These are phyloP conservation scores for Phtheirospermum japonicum DNA, from an alignment of 257 asterid genomes.

Conservation along the genomic window DNA sequence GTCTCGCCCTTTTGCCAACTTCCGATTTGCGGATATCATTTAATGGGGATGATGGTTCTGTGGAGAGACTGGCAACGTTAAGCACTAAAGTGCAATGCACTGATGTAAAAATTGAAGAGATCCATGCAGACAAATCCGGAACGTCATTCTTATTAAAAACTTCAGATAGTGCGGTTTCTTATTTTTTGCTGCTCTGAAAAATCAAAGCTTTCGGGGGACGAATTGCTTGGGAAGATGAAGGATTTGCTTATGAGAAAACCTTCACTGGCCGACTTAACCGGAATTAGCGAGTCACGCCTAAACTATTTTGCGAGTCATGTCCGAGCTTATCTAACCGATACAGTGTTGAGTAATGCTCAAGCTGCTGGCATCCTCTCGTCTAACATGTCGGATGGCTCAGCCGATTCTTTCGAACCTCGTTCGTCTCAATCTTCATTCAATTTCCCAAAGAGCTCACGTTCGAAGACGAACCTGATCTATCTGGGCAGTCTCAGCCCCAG, in stretches of 20 bases:
- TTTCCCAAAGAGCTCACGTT: conserved; percentile 42
- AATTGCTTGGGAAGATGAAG: conserved; percentile 80
- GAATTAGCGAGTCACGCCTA: conserved; percentile 78
- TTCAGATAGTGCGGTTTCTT: conserved; percentile 38
- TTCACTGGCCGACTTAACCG: conserved; percentile 74
- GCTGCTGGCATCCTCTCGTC: no score
- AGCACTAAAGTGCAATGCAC: no score
- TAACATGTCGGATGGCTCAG: conserved; percentile 34
- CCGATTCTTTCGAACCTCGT: conserved; percentile 39
- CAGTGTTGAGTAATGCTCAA: no score
- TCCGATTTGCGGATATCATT: no score
- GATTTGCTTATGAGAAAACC: conserved; percentile 76
- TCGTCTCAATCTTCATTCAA: conserved; percentile 43
- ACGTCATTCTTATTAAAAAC: no score
- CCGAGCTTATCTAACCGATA: no score
- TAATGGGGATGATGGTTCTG: no score
- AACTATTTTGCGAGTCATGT: conserved; percentile 70
- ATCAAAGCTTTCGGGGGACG: conserved; percentile 68
- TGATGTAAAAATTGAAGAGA: no score
- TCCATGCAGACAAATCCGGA: no score
- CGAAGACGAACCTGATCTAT: conserved; percentile 44
- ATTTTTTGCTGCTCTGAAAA: conserved; percentile 89
- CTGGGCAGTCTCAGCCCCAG: no score
- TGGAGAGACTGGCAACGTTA: no score
- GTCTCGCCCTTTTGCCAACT: conserved; percentile 77